phyloP scores from a whole-genome alignment of 106 monocot species.

The Dactylorhiza incarnata region DNA sequence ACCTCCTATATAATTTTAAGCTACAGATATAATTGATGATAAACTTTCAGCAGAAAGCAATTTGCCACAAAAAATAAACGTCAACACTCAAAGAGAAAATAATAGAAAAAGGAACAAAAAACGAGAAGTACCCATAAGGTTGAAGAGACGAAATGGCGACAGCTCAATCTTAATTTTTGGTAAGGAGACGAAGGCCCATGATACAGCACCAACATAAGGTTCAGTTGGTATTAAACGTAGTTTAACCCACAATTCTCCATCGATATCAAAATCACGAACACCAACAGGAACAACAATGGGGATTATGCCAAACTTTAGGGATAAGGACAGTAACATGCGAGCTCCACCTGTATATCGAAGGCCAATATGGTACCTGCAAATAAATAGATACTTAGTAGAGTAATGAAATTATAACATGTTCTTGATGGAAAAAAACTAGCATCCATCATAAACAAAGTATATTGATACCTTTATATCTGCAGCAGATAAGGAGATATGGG shows the following conservation, averaged over 20 bases:
- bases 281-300: constrained; percentile 80
- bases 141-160: constrained; percentile 86
- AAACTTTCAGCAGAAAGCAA: background rate
- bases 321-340: constrained; percentile 74
- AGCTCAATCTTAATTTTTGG: constrained; percentile 95
- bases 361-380: constrained; percentile 89
- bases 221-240: constrained; percentile 81
- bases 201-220: constrained; percentile 93
- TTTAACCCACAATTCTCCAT: constrained; percentile 98
- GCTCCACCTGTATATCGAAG: constrained; percentile 94
- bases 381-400: background rate
- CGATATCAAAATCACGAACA: constrained; percentile 92
- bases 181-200: constrained; percentile 97
- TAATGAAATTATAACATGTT: background rate
- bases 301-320: constrained; percentile 78
- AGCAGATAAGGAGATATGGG: no score
- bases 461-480: no score
- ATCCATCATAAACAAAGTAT: background rate
- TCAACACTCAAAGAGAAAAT: background rate
- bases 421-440: background rate
- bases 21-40: background rate
- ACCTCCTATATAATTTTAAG: background rate
- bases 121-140: constrained; percentile 78
- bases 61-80: background rate
- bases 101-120: background rate